A percentile compares a stretch with the other conserved stretches of the same genome.
Conservation (phyloP, 345 rosid genomes). For the Euphorbia pulcherrima region DNA sequence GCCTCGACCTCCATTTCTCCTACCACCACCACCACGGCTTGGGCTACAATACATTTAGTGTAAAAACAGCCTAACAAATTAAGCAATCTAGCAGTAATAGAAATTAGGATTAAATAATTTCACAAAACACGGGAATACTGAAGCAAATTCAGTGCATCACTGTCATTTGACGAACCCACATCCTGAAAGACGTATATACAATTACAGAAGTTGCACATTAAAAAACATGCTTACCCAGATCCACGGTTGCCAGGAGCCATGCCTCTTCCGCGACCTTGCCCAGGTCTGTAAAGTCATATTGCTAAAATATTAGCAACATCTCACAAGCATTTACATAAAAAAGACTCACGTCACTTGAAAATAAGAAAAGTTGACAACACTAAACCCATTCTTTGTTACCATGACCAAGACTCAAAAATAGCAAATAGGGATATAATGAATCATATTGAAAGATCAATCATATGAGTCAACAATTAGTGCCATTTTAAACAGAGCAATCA, state of each 20-base stretch:
- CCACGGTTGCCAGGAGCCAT: slow-evolving; percentile 35
- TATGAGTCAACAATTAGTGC: not conserved
- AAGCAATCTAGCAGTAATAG: too few species aligned
- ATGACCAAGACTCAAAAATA: not conserved
- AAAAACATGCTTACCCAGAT: slow-evolving; percentile 39
- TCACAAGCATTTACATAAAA: not conserved
- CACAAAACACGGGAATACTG: too few species aligned
- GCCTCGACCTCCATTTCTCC: slow-evolving; percentile 44
- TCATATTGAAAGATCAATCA: too few species aligned
- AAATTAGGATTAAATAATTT: too few species aligned
- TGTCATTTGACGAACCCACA: not conserved
- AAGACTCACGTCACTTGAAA: not conserved
- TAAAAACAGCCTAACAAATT: too few species aligned
- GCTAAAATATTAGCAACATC: slow-evolving; percentile 19
- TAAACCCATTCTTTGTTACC: not conserved
- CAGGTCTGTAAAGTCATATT: slow-evolving; percentile 43
- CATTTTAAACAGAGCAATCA: not conserved
- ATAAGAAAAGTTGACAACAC: too few species aligned
- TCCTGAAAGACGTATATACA: not conserved
- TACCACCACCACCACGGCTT: slow-evolving; percentile 11
- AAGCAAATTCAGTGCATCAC: not conserved
- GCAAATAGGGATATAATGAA: too few species aligned
- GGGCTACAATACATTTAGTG: too few species aligned
- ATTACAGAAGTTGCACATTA: not conserved
- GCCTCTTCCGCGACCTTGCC: slow-evolving; percentile 38